phyloP scores from a whole-genome alignment of 192 early-diverging fungal species.

The Piromyces finnis region DNA sequence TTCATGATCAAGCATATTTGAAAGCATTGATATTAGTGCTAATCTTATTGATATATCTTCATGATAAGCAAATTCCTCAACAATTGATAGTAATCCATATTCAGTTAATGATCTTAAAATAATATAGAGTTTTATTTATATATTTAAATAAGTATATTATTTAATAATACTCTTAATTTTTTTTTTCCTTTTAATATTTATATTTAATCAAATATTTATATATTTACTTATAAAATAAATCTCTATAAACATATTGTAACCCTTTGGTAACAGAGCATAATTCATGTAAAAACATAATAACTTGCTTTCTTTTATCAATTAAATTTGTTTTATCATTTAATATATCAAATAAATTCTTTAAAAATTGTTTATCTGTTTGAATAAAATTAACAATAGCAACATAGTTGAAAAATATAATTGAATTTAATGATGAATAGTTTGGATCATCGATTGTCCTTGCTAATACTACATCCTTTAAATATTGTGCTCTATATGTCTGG shows the following conservation, averaged over 20 bases:
- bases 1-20: conserved; percentile 61
- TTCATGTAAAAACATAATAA: conserved; percentile 63
- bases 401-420: conserved; percentile 66
- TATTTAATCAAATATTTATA: conserved; percentile 2
- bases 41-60: conserved; percentile 29
- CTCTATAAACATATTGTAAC: conserved; percentile 55
- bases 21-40: conserved; percentile 49
- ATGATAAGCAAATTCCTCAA: conserved; percentile 49
- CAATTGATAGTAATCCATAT: conserved; percentile 59
- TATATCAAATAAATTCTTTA: conserved; percentile 52
- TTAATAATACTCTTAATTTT: no score
- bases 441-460: conserved; percentile 58
- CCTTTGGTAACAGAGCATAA: conserved; percentile 56
- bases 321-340: conserved; percentile 17
- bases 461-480: conserved; percentile 70
- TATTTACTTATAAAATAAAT: conserved; percentile 5
- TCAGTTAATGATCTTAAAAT: conserved; percentile 54
- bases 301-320: conserved; percentile 47
- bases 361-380: conserved; percentile 42
- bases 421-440: conserved; percentile 49
- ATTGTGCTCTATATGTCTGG: conserved; percentile 71
- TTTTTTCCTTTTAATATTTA: no score
- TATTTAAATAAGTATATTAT: no score
- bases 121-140: no score
- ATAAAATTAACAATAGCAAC: conserved; percentile 65